These are phyloP conservation scores for Metarhizium brunneum DNA, from an alignment of 2,329 filamentous ascomycete genomes.

Conservation along the genomic window DNA sequence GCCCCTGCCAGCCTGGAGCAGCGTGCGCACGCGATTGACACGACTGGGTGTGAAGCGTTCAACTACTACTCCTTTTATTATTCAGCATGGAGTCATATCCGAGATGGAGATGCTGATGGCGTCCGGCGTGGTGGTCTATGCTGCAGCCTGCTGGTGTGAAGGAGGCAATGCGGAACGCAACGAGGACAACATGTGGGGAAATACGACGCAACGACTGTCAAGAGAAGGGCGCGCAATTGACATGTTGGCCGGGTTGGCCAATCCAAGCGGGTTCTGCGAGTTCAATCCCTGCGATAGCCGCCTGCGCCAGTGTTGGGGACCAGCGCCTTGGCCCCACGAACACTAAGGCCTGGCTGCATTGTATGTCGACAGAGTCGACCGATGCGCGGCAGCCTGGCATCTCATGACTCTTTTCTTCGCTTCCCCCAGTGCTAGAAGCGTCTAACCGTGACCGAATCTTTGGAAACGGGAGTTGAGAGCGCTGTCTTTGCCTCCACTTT, in stretches of 20 bases:
- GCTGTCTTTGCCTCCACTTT: too few relatives aligned
- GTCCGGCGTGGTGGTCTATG: too few relatives aligned
- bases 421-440: not conserved
- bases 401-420: not conserved
- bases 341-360: not conserved
- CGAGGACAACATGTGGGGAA: not conserved
- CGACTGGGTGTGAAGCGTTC: too few relatives aligned
- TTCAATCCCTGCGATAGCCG: constrained; percentile 1
- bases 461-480: not conserved
- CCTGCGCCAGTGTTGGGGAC: not conserved
- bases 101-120: too few relatives aligned
- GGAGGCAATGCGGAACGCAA: too few relatives aligned
- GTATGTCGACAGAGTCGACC: not conserved
- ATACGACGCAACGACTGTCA: constrained; percentile 15
- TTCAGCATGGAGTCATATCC: too few relatives aligned
- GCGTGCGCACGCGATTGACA: too few relatives aligned
- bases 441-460: not conserved
- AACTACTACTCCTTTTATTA: too few relatives aligned
- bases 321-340: not conserved
- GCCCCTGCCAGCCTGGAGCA: too few relatives aligned
- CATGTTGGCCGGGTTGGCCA: constrained; percentile 13
- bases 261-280: not conserved
- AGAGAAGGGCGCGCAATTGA: constrained; percentile 29
- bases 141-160: too few relatives aligned
- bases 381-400: not conserved